Conservation (phyloP, 768 basidiomycete species). For the Scleroderma citrinum region DNA sequence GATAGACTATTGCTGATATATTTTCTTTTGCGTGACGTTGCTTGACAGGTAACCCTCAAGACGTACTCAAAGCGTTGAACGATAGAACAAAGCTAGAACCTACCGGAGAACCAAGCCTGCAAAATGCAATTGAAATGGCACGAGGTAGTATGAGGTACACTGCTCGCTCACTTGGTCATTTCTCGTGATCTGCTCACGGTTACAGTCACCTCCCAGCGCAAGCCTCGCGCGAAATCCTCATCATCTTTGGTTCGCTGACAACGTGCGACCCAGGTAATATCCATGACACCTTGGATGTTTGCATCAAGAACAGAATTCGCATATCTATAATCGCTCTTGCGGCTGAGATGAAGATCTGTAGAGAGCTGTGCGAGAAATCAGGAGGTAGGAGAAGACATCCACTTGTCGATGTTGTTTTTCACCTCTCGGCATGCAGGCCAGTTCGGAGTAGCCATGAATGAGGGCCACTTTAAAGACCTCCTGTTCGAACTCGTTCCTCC, state of each 20-base stretch:
- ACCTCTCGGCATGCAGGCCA: slow-evolving; percentile 42
- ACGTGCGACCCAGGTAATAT: slow-evolving; percentile 97
- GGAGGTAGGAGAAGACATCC: slow-evolving; percentile 50
- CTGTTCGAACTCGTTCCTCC: slow-evolving; percentile 95
- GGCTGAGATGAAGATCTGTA: slow-evolving; percentile 97
- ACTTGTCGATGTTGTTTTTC: neutral
- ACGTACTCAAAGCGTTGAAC: slow-evolving; percentile 80
- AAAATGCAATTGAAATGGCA: slow-evolving; percentile 98
- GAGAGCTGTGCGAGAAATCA: slow-evolving; percentile 85
- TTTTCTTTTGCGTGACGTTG: slow-evolving; percentile 3
- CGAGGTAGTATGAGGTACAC: slow-evolving; percentile 87
- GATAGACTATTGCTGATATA: slow-evolving; percentile 13
- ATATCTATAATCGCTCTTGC: slow-evolving; percentile 92
- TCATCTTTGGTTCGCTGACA: slow-evolving; percentile 92
- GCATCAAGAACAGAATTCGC: slow-evolving; percentile 77
- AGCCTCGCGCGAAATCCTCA: slow-evolving; percentile 90
- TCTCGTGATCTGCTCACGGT: slow-evolving; percentile 3
- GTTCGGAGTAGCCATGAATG: slow-evolving; percentile 97
- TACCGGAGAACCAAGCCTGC: slow-evolving; percentile 87
- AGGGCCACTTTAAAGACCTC: slow-evolving; percentile 93
- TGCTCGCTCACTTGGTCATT: slow-evolving; percentile 2
- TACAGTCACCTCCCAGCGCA: slow-evolving; percentile 93
- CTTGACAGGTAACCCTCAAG: slow-evolving; percentile 83
- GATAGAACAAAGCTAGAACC: slow-evolving; percentile 89
- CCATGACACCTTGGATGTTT: slow-evolving; percentile 86